Evolutionary conservation across 345 rosid genomes (phyloP), one percentile per base, ranked within the genome.

Genomic region (Tarenaya hassleriana): DNA sequence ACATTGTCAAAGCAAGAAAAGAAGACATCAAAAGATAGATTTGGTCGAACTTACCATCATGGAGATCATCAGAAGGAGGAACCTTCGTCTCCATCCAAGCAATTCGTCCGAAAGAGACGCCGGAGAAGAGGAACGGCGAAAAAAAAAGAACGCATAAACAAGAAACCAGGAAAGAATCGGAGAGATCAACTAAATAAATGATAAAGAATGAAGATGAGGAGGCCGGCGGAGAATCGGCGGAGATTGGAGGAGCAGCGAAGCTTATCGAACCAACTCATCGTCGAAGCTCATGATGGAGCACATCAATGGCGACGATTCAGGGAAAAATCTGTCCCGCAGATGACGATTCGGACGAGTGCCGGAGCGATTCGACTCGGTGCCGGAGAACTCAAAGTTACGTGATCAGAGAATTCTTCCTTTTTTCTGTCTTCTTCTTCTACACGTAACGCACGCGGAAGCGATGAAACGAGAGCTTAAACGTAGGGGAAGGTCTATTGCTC

Each of bases 141-240:
- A 39, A 44, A 7, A 19, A 16, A 34, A 12, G 44, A 18, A 2
- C 12, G 3, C 27, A 45, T 34, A 20, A 32, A 18, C 20, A 2
- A 18, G 15, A 39, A 4, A 43, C 50, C n/a, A n/a, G 73, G 63
- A 73, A n/a, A 70, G 82, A 32, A 38, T 61, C 76, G 74, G 76
- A 80, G 74, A 83, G 76, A 45, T 63, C 60, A 75, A 63, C 65
- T 76, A 50, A 53, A 75, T 2, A 80, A 80, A 45, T 63, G 78
- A 19, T 71, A 76, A 4, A 71, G 69, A 29, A 81, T 52, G 69
- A 72, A 71, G 61, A 81, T 42, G 41, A 73, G 68, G 57, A 62
- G 56, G 70, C 78, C 86, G 49, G 78, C 78, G 52, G 73, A 75
- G 55, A 83, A 79, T 81, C 79, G 79, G 81, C 76, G 76, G 53